Base-by-base conservation (phyloP, 2,329 filamentous ascomycete species). In the Phyllachora maydis region DNA sequence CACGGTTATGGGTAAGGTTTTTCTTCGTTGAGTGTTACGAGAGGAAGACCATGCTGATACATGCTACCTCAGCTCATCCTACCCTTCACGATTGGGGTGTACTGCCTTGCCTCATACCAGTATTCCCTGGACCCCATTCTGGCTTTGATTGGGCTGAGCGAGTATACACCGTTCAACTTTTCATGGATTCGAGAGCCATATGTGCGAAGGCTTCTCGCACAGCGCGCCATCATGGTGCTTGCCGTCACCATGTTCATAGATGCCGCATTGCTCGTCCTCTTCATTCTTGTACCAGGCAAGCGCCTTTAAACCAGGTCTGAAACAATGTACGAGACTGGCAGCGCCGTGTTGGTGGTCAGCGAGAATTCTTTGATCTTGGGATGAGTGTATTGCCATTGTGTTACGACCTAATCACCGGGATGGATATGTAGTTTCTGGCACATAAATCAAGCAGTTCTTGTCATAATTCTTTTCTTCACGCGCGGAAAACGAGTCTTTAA, bases 151-250 rank as follows among this genome's bases (percentile, higher is more conserved):
- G 83, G 85, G 17, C 74, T 72, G 46, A 93, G 83, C 54, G 90
- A 98, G 53, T 93, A 95, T 52, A 93, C 85, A 0, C 82, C 91
- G 23, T 83, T 93, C 59, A 77, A 72, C 47, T 93, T 90, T 54
- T 75, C 77, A 13, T 65, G 68, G 19, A 79, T 95, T 32, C 69
- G 77, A 26, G 88, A 98, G 48, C 78, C 82, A 0, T 98, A 88
- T 42, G 76, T 98, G 26, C 74, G 79, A 33, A 77, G 70, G 40
- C 67, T 95, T 11, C 62, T 98, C 26, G 69, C 68, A 34, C 83
- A 83, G 44, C 74, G 88, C 28, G 73, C 88, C 1, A 42, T 79
- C 20, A 82, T 88, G 52, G 78, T 88, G 9, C 52, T 93, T 9
- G 55, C 66, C 6, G 62, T 88, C 30, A 83, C 83, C 15, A 44